phyloP scores from a whole-genome alignment of 352 stramenopile genomes.

The Pythium angustatum region DNA sequence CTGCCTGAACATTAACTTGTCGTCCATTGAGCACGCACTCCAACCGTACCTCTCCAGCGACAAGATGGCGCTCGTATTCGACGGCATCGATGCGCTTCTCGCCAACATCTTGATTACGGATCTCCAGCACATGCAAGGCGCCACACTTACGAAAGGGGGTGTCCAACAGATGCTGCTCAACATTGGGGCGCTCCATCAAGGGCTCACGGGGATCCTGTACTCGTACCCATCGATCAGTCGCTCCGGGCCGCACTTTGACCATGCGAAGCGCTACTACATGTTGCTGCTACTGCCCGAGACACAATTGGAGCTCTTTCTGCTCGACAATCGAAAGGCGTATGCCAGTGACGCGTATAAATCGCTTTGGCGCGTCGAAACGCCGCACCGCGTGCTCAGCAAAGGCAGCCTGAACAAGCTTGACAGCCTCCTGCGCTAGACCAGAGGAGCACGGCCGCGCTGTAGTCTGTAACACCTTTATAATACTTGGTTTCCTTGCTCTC shows the following conservation, averaged over 20 bases:
- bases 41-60: constrained; percentile 69
- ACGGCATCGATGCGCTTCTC: constrained; percentile 71
- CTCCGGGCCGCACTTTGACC: constrained; percentile 66
- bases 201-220: constrained; percentile 69
- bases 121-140: constrained; percentile 61
- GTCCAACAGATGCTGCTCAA: constrained; percentile 84
- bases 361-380: constrained; percentile 74
- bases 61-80: constrained; percentile 76
- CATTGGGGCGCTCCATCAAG: constrained; percentile 72
- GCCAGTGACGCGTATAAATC: constrained; percentile 61
- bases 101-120: constrained; percentile 64
- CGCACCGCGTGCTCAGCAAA: constrained; percentile 70
- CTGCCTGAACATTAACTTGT: constrained; percentile 77
- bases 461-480: too few relatives aligned
- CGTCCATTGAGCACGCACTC: constrained; percentile 68
- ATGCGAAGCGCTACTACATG: constrained; percentile 80
- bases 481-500: neutral
- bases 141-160: constrained; percentile 64
- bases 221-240: constrained; percentile 58
- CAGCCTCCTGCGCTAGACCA: constrained; percentile 66
- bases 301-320: constrained; percentile 75
- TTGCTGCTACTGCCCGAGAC: constrained; percentile 70
- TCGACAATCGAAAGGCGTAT: constrained; percentile 74
- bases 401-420: constrained; percentile 84
- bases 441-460: too few relatives aligned